phyloP scores from a whole-genome alignment of 805 yeast species.

The Barnettozyma salicaria region DNA sequence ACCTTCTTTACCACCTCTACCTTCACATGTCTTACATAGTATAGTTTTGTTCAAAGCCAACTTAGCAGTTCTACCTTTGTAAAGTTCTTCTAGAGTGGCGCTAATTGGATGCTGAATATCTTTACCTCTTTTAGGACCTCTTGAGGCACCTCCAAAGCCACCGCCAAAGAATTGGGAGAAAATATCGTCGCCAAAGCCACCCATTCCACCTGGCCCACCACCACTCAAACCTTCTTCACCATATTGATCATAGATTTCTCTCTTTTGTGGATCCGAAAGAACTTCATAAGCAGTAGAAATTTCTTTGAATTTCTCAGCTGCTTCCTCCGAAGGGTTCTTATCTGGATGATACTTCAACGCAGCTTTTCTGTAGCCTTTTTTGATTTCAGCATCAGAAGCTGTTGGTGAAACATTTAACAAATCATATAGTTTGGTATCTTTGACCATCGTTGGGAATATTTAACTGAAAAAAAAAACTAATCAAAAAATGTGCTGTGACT shows the following conservation, averaged over 20 bases:
- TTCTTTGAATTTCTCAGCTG: conserved; percentile 93
- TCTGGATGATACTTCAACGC: conserved; percentile 83
- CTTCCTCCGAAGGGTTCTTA: conserved; percentile 80
- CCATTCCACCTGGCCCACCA: conserved; percentile 68
- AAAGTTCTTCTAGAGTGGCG: conserved; percentile 87
- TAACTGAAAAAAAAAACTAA: not conserved
- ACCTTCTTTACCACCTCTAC: conserved; percentile 94
- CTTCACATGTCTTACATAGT: conserved; percentile 83
- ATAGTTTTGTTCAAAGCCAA: conserved; percentile 90
- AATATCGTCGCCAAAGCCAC: conserved; percentile 64
- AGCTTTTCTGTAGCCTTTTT: conserved; percentile 76
- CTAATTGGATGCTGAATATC: conserved; percentile 86
- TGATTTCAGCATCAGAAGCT: conserved; percentile 66
- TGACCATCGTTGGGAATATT: conserved; percentile 50
- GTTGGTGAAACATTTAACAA: conserved; percentile 62
- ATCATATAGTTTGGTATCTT: conserved; percentile 75
- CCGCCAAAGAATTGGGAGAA: conserved; percentile 86
- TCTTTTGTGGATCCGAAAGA: conserved; percentile 81
- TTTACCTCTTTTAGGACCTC: conserved; percentile 84
- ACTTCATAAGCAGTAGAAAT: conserved; percentile 83
- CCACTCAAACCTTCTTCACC: conserved; percentile 92
- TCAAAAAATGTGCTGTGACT: not conserved
- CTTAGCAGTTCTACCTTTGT: conserved; percentile 90
- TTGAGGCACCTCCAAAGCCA: conserved; percentile 47
- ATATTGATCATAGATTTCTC: conserved; percentile 80